Percentiles rank a stretch among this genome's conserved stretches.
Evolutionary conservation across 805 yeast genomes (phyloP).

Genomic region (Schwanniomyces sp.): DNA sequence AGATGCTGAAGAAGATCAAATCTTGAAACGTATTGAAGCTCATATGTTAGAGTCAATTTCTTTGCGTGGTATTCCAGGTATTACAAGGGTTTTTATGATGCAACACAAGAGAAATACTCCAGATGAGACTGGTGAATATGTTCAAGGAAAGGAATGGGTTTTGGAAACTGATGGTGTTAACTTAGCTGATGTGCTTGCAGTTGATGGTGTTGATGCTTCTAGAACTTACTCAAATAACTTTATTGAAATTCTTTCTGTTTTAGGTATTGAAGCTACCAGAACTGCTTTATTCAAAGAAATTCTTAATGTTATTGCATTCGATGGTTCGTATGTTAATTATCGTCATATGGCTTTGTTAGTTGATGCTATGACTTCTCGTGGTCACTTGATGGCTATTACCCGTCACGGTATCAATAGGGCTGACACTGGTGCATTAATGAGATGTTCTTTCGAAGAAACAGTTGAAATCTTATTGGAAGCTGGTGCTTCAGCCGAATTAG

Average conservation of each 20-base stretch:
- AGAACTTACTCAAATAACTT: conserved; percentile 95
- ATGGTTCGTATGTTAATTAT: conserved; percentile 98
- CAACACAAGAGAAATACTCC: conserved; percentile 72
- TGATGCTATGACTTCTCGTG: conserved; percentile 98
- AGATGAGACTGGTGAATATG: conserved; percentile 81
- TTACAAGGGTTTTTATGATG: conserved; percentile 88
- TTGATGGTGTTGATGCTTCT: conserved; percentile 89
- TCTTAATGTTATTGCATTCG: conserved; percentile 96
- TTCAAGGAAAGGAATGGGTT: conserved; percentile 94
- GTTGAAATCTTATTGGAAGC: conserved; percentile 97
- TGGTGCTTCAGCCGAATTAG: conserved; percentile 96
- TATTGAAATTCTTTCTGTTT: conserved; percentile 89
- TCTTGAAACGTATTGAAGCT: conserved; percentile 90
- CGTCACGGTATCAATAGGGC: conserved; percentile 99
- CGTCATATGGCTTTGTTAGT: conserved; percentile 97
- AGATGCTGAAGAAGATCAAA: conserved; percentile 95
- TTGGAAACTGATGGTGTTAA: conserved; percentile 98
- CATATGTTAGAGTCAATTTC: conserved; percentile 96
- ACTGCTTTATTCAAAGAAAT: conserved; percentile 92
- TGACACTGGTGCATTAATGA: conserved; percentile 98
- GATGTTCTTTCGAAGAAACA: conserved; percentile 99
- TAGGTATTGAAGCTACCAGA: conserved; percentile 98
- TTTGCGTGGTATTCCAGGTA: conserved; percentile 93
- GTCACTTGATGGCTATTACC: conserved; percentile 97
- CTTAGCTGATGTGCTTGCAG: conserved; percentile 89